Base-by-base conservation (phyloP, 495 filamentous ascomycete species). In the Physcia stellaris region DNA sequence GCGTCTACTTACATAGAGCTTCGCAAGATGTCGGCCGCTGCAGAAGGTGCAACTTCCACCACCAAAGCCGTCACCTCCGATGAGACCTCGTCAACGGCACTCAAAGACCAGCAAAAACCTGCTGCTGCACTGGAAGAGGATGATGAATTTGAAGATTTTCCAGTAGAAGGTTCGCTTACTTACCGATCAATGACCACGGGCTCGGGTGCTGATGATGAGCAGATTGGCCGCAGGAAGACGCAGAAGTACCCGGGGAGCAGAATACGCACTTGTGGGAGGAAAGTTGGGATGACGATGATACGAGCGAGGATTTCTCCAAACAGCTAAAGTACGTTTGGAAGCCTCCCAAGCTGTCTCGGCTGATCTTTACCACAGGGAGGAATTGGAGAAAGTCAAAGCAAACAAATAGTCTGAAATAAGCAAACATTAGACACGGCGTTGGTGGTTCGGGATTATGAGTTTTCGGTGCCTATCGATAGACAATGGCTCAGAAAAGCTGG, bases 231-330 rank as follows among this genome's bases (percentile, higher is more conserved):
- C 70, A 80, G 50, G 84, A 92, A 56, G 83, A 90, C 47, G 79
- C 82, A 45, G 84, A 93, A 57, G 77, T 85, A 33, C 75, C 79
- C 23, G 66, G 67, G 23, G 63, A 60, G 44, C 60, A 57, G 16
- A 82, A 76, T 47, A 76, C 78, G 47, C 85, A 95, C 66, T 63
- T 98, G 41, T 98, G 90, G 90, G 90, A 98, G 66, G 90, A 98
- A 70, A 95, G 86, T 66, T 98, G 90, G 90, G 90, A 98, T 61
- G 90, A 98, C 51, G 90, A 98, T 58, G 90, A 96, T 66, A 86
- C 86, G 40, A 87, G 70, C 49, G 92, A 96, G 57, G 90, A 98
- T 50, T 98, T 98, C 56, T 86, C 86, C 10, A 74, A 81, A 57
- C 90, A 95, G 73, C 62, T 98, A 56, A 92, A 85, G 92, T 98